These are phyloP conservation scores for Elaeis guineensis DNA, from an alignment of 176 grass and related monocot genomes.

Conservation along the genomic window DNA sequence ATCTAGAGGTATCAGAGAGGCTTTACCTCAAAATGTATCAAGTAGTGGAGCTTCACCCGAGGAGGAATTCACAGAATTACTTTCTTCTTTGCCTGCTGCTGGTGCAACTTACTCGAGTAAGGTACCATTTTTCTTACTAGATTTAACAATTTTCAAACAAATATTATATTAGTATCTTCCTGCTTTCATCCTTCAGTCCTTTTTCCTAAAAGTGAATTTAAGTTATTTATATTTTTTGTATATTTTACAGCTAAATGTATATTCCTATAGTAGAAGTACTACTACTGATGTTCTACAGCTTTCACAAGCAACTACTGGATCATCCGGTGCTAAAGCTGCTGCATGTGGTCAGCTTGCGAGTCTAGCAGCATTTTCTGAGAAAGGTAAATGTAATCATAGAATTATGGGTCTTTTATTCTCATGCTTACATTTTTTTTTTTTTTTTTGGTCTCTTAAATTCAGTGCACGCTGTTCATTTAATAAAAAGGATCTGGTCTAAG, in stretches of 20 bases:
- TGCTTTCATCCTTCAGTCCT: too few species aligned
- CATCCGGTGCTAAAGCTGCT: slow-evolving; percentile 94
- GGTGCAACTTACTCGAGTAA: slow-evolving; percentile 14
- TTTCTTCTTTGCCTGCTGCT: slow-evolving; percentile 10
- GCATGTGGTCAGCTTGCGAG: slow-evolving; percentile 64
- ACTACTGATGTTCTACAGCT: slow-evolving; percentile 43
- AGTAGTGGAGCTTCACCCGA: slow-evolving; percentile 23
- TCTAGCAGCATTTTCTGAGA: slow-evolving; percentile 50
- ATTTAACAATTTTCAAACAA: neutral
- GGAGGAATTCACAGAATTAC: slow-evolving; percentile 13
- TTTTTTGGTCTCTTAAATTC: too few species aligned
- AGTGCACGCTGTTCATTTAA: too few species aligned
- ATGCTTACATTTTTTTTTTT: too few species aligned
- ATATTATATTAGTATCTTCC: too few species aligned
- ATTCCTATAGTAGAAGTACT: slow-evolving; percentile 17
- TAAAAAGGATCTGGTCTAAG: too few species aligned
- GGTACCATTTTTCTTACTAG: slow-evolving; percentile 19
- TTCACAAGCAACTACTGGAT: slow-evolving; percentile 67
- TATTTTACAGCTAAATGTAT: slow-evolving; percentile 31
- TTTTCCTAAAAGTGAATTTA: too few species aligned
- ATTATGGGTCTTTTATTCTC: too few species aligned
- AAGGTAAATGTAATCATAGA: slow-evolving; percentile 35
- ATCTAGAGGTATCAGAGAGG: slow-evolving; percentile 25
- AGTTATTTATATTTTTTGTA: neutral
- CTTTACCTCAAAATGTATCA: slow-evolving; percentile 27